Evolutionary conservation across 306 rosid genomes (phyloP).

Genomic region (Carpinus viminea): DNA sequence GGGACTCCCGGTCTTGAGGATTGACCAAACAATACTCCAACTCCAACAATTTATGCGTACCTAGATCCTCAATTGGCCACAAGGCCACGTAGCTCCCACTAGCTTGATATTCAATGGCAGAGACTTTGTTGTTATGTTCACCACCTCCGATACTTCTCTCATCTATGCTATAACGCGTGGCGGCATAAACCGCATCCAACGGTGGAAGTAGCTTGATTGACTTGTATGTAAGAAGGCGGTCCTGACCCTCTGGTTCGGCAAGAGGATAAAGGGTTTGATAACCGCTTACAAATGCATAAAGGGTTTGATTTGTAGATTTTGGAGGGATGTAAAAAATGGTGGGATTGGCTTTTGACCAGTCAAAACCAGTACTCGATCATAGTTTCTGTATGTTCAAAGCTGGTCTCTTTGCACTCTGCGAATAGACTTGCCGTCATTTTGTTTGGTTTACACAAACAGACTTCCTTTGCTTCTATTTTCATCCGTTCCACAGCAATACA

Average conservation of each 20-base stretch:
- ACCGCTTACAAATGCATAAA: no score
- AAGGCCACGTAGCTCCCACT: conserved; percentile 80
- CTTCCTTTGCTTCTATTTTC: no score
- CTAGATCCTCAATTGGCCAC: conserved; percentile 52
- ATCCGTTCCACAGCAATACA: no score
- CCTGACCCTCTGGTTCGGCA: conserved; percentile 54
- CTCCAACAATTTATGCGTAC: conserved; percentile 46
- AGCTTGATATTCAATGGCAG: conserved; percentile 76
- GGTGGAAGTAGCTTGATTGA: conserved; percentile 80
- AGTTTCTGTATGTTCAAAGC: no score
- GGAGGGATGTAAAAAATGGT: no score
- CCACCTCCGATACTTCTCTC: conserved; percentile 61
- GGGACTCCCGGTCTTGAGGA: conserved; percentile 80
- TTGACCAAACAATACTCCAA: conserved; percentile 84
- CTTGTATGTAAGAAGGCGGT: conserved; percentile 51
- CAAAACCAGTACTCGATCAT: no score
- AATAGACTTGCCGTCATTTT: no score
- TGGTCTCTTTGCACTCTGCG: no score
- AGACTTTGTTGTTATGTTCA: conserved; percentile 26
- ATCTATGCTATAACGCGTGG: conserved; percentile 62
- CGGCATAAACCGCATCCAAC: conserved; percentile 98
- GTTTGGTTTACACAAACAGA: no score
- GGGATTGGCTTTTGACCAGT: no score
- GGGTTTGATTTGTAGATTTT: no score
- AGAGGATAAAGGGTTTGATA: no score